These are phyloP conservation scores for Lobosporangium transversale DNA, from an alignment of 192 early-diverging fungal species.

Conservation along the genomic window DNA sequence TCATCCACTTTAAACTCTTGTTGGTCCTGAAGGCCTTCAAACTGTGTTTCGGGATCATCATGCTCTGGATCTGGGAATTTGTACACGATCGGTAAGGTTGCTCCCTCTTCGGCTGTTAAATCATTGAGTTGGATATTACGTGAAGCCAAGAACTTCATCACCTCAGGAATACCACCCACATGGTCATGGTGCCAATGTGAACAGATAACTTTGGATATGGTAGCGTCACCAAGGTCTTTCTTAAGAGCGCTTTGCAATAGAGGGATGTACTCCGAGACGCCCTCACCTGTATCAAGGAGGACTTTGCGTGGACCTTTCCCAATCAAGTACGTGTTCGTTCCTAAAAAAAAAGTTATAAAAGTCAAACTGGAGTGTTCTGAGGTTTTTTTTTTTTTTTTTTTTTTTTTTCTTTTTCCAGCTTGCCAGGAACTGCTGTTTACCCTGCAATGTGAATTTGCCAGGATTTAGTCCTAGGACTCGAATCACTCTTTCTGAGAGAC, in stretches of 20 bases:
- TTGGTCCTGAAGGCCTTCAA: constrained; percentile 56
- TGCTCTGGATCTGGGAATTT: constrained; percentile 35
- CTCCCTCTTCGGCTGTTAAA: neutral
- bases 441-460: constrained; percentile 82
- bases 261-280: constrained; percentile 72
- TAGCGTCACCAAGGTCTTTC: constrained; percentile 53
- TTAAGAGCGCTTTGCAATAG: constrained; percentile 65
- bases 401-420: neutral
- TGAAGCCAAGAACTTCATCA: constrained; percentile 32
- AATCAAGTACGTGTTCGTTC: constrained; percentile 89
- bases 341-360: constrained; percentile 36
- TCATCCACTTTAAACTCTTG: constrained; percentile 73
- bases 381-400: neutral
- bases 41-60: constrained; percentile 43
- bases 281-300: constrained; percentile 85
- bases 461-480: constrained; percentile 85
- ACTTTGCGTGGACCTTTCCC: constrained; percentile 77
- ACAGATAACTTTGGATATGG: constrained; percentile 75
- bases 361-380: neutral
- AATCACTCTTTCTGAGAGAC: constrained; percentile 66
- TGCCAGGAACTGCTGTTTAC: constrained; percentile 17
- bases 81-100: constrained; percentile 8
- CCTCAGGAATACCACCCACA: constrained; percentile 69
- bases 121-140: constrained; percentile 27
- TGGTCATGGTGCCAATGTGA: constrained; percentile 89